phyloP scores from a whole-genome alignment of 2,329 filamentous ascomycete species.

The Sclerotinia trifoliorum region DNA sequence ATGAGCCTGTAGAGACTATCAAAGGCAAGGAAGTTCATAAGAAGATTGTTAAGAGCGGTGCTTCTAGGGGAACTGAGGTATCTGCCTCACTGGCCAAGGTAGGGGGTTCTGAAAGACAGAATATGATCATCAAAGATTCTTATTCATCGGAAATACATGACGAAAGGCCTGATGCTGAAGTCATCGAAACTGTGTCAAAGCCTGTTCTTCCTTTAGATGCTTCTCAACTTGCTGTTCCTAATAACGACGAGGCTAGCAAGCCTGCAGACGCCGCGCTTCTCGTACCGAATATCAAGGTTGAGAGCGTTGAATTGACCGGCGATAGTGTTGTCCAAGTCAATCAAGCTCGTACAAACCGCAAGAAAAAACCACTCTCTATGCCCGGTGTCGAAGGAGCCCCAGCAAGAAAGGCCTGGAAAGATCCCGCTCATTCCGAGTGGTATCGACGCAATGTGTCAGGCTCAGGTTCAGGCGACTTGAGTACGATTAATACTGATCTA shows the following conservation, averaged over 20 bases:
- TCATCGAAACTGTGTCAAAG: not conserved
- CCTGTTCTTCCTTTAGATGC: not conserved
- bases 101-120: not conserved
- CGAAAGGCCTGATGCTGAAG: not conserved
- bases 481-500: not conserved
- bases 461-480: not conserved
- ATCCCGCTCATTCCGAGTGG: constrained; percentile 1
- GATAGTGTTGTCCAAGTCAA: not conserved
- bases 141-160: not conserved
- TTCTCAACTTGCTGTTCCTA: not conserved
- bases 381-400: not conserved
- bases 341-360: not conserved
- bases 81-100: not conserved
- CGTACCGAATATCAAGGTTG: not conserved
- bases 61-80: not conserved
- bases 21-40: not conserved
- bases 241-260: not conserved
- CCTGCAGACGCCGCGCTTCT: not conserved
- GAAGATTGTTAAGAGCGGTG: not conserved
- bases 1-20: not conserved
- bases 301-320: not conserved
- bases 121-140: not conserved
- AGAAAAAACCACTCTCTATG: constrained; percentile 3
- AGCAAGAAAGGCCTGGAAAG: not conserved
- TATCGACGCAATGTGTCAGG: not conserved